Evolutionary conservation across 2,329 filamentous ascomycete genomes (phyloP).

Genomic region (Tolypocladium sp.): DNA sequence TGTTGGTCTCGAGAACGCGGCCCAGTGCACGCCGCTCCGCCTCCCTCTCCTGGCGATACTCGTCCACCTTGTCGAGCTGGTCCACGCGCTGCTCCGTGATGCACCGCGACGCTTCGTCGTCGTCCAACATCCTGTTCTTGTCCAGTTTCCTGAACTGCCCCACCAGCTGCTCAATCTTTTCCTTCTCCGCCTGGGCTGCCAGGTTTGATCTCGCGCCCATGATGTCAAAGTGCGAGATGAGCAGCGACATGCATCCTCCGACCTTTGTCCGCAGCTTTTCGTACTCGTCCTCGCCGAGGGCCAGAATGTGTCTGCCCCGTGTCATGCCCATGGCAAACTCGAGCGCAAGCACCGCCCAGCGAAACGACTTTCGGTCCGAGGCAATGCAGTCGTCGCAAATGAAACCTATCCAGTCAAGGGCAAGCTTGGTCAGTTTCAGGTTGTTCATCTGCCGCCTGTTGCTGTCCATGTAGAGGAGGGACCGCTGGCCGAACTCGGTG

Average conservation of each 20-base stretch:
- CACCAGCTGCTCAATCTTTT: constrained; percentile 71
- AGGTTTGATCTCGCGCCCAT: constrained; percentile 93
- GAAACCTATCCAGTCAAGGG: constrained; percentile 95
- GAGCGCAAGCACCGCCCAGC: constrained; percentile 90
- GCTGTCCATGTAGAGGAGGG: constrained; percentile 89
- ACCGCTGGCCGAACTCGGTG: constrained; percentile 96
- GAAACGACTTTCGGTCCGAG: constrained; percentile 89
- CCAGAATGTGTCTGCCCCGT: constrained; percentile 84
- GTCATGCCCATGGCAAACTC: constrained; percentile 99
- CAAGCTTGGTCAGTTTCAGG: constrained; percentile 83
- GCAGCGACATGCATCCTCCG: constrained; percentile 89
- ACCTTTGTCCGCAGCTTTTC: constrained; percentile 76
- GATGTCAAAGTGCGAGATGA: constrained; percentile 98
- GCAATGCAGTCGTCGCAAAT: constrained; percentile 95
- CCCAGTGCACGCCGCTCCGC: constrained; percentile 81
- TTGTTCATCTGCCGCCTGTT: constrained; percentile 97
- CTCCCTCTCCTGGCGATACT: constrained; percentile 67
- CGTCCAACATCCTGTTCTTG: constrained; percentile 62
- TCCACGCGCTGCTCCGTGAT: constrained; percentile 68
- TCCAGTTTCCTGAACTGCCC: constrained; percentile 71
- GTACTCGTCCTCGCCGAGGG: constrained; percentile 82
- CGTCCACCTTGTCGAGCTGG: constrained; percentile 68
- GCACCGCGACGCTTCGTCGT: constrained; percentile 72
- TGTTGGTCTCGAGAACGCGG: constrained; percentile 84
- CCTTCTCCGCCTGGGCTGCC: constrained; percentile 88